These are phyloP conservation scores for Aureobasidium sp. DNA, from an alignment of 2,329 filamentous ascomycete species.

Conservation along the genomic window DNA sequence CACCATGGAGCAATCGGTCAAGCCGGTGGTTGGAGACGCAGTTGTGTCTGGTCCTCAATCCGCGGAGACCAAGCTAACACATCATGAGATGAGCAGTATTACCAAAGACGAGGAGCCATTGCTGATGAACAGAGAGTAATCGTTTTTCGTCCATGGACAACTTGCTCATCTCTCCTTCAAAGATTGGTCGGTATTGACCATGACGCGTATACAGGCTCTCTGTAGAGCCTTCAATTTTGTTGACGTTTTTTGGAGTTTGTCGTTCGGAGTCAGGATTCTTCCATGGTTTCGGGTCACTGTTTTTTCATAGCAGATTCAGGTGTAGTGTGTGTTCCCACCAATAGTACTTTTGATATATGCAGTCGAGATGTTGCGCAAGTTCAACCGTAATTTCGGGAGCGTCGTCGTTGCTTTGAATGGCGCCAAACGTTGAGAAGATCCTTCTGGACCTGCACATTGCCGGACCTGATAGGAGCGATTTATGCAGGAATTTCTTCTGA, in stretches of 20 bases:
- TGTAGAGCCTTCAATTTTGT: neutral
- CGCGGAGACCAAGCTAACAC: conserved; percentile 29
- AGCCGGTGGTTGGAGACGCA: conserved; percentile 30
- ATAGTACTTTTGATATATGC: neutral
- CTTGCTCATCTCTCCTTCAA: neutral
- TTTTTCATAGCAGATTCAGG: neutral
- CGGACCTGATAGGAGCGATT: neutral
- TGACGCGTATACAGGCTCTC: neutral
- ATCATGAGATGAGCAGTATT: conserved; percentile 33
- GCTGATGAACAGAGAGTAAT: conserved; percentile 21
- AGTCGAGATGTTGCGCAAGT: too few species aligned
- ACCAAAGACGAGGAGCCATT: conserved; percentile 29
- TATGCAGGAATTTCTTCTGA: neutral
- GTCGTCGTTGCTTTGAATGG: neutral
- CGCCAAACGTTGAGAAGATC: neutral
- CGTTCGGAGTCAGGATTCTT: neutral
- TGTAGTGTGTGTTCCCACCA: neutral
- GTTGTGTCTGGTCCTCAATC: conserved; percentile 27
- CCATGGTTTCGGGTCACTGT: neutral
- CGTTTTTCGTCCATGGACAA: neutral
- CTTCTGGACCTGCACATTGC: neutral
- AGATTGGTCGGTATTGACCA: neutral
- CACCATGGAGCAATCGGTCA: conserved; percentile 27
- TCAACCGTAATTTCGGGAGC: neutral
- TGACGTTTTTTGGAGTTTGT: neutral